A percentile compares a stretch with the other conserved stretches of the same genome.
phyloP scores from a whole-genome alignment of 192 early-diverging fungal species.

The Chytriomyces sp. region DNA sequence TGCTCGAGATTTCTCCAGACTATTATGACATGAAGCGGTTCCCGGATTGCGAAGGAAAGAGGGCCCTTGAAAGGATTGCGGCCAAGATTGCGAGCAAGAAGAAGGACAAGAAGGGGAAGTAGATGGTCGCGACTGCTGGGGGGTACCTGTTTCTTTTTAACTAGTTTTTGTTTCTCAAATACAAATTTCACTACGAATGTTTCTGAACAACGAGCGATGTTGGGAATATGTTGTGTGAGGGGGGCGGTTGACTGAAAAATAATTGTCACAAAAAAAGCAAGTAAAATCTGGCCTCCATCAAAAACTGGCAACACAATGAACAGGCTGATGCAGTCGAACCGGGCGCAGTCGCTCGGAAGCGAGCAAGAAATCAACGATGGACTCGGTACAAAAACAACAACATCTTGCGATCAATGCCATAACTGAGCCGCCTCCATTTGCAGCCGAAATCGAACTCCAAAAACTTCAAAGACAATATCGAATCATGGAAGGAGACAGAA shows the following conservation, averaged over 20 bases:
- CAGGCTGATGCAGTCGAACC: conserved; percentile 39
- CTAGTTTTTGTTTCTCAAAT: too few relatives aligned
- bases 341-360: conserved; percentile 47
- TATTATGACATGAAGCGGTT: conserved; percentile 92
- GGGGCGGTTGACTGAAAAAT: too few relatives aligned
- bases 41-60: conserved; percentile 89
- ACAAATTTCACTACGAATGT: too few relatives aligned
- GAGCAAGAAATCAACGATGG: conserved; percentile 61
- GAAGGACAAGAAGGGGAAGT: conserved; percentile 39
- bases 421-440: background rate
- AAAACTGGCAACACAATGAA: conserved; percentile 29
- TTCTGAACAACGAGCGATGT: too few relatives aligned
- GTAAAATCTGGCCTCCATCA: background rate
- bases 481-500: conserved; percentile 65
- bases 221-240: too few relatives aligned
- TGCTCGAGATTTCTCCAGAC: conserved; percentile 73
- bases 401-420: background rate
- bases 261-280: too few relatives aligned
- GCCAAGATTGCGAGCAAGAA: conserved; percentile 58
- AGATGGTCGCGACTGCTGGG: too few relatives aligned
- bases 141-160: too few relatives aligned
- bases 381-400: conserved; percentile 41
- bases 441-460: conserved; percentile 62
- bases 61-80: conserved; percentile 75
- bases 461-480: conserved; percentile 61